Percentiles rank a stretch among this genome's conserved stretches.
Evolutionary conservation across 2,329 filamentous ascomycete species (phyloP).

Genomic region (Xylariaceae sp.): DNA sequence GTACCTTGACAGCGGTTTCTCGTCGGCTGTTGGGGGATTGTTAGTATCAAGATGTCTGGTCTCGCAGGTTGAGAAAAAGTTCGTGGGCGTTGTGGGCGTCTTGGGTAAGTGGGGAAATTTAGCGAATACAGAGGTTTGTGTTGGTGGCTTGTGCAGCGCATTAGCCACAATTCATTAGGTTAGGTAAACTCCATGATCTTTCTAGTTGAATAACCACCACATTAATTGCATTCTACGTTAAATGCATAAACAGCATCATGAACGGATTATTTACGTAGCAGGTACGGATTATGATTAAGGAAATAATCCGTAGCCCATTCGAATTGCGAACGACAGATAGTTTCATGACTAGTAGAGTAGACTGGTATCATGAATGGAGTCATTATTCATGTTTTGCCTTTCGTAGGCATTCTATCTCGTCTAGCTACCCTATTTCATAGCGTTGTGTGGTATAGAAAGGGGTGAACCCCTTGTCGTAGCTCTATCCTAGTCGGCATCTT

Average conservation of each 20-base stretch:
- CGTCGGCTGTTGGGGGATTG: conserved; percentile 25
- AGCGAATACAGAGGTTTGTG: conserved; percentile 21
- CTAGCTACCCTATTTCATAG: conserved; percentile 18
- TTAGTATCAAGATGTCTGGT: conserved; percentile 25
- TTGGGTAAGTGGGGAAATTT: conserved; percentile 23
- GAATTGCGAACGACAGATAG: no score
- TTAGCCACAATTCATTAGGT: conserved; percentile 14
- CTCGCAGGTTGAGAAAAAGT: conserved; percentile 25
- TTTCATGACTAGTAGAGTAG: no score
- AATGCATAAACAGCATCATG: neutral
- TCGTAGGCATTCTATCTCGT: conserved; percentile 18
- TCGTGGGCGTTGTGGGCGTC: conserved; percentile 21
- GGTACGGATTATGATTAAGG: neutral
- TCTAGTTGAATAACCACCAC: neutral
- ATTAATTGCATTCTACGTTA: neutral
- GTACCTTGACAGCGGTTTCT: conserved; percentile 31
- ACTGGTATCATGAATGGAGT: conserved; percentile 1
- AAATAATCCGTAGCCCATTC: no score
- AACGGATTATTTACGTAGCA: neutral
- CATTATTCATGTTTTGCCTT: conserved; percentile 12
- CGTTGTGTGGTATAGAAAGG: conserved; percentile 1
- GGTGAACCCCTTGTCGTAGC: conserved; percentile 2
- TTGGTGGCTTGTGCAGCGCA: conserved; percentile 15
- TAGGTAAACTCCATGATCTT: neutral
- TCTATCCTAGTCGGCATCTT: conserved; percentile 7